phyloP scores from a whole-genome alignment of 1,139 yeast species.

The Saccharomycopsis phalli region DNA sequence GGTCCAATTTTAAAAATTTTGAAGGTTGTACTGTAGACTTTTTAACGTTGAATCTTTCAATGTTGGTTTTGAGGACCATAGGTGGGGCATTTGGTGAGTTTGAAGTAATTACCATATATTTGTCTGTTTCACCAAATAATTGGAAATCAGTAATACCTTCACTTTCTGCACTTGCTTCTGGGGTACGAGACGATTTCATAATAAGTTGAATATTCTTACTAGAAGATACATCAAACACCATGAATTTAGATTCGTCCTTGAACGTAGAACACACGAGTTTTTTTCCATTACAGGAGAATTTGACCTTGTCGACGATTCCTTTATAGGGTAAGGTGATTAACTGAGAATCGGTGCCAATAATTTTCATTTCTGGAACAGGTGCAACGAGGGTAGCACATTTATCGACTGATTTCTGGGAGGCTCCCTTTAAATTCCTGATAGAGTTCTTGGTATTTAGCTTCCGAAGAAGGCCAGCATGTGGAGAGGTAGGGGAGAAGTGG shows the following conservation, averaged over 20 bases:
- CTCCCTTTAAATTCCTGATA: slow-evolving; percentile 4
- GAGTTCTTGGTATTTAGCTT: slow-evolving; percentile 13
- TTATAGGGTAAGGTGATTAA: slow-evolving; percentile 78
- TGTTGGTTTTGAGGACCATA: slow-evolving; percentile 48
- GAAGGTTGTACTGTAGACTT: slow-evolving; percentile 38
- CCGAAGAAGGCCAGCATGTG: slow-evolving; percentile 4
- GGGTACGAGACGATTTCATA: slow-evolving; percentile 50
- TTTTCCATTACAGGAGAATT: slow-evolving; percentile 60
- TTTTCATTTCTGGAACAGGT: slow-evolving; percentile 11
- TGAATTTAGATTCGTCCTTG: slow-evolving; percentile 60
- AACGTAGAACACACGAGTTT: slow-evolving; percentile 44
- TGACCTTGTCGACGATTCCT: slow-evolving; percentile 72
- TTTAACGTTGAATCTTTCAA: slow-evolving; percentile 27
- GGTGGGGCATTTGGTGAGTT: slow-evolving; percentile 53
- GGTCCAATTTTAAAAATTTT: slow-evolving; percentile 51
- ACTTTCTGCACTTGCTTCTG: slow-evolving; percentile 54
- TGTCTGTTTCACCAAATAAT: slow-evolving; percentile 48
- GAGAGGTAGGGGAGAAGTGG: slow-evolving; percentile 4
- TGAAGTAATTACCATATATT: slow-evolving; percentile 50
- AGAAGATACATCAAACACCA: slow-evolving; percentile 60
- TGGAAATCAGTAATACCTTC: slow-evolving; percentile 82
- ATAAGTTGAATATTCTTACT: slow-evolving; percentile 60
- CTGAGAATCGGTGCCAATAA: slow-evolving; percentile 43
- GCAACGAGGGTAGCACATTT: slow-evolving; percentile 2
- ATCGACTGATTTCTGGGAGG: not conserved